Base-by-base conservation (phyloP, 164 flowering plant genomes). In the Taxillus chinensis region DNA sequence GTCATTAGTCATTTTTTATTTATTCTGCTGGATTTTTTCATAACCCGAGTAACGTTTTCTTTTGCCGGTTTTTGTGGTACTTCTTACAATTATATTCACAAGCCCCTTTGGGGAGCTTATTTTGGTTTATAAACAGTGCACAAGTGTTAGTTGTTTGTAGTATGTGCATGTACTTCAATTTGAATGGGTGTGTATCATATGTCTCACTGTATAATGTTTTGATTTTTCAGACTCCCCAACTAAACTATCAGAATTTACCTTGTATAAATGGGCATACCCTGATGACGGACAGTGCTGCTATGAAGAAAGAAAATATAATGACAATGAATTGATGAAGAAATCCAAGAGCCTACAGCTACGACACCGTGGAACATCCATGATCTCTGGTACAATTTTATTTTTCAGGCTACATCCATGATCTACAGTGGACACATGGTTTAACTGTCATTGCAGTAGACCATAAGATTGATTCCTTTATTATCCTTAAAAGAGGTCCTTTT, bases 241-340 rank as follows among this genome's bases (percentile, higher is more conserved):
- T 59, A 62, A 57, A 37, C 72, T 69, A 64, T 84, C 86, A 14
- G 71, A 62, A 41, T 86, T 87, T 69, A 66, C 53, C 7, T 77
- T 92, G 67, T 53, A 69, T 64, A 92, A 84, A 72, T 89, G 96
- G 98, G 74, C 61, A 17, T 72, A 79, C 56, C 41, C 61, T 8
- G 63, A 64, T 39, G 60, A 70, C 51, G 67, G 61, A 52, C 65
- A 68, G 16, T 62, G 60, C 60, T 38, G 43, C 45, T 66, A 75
- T 45, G 67, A 17, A 53, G 80, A 76, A 50, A 63, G 61, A 62
- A 66, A 70, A 60, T 41, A 57, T 16, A 66, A 61, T 58, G 76
- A 75, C 62, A 80, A 67, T 37, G 67, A 74, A 46, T 38, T 78
- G 71, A 70, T 66, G 48, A 68, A 68, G 63, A 69, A 72, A 65